Percentiles rank a stretch among this genome's conserved stretches.
Evolutionary conservation across 2,329 filamentous ascomycete genomes (phyloP).

Genomic region (Aphanocladium album): DNA sequence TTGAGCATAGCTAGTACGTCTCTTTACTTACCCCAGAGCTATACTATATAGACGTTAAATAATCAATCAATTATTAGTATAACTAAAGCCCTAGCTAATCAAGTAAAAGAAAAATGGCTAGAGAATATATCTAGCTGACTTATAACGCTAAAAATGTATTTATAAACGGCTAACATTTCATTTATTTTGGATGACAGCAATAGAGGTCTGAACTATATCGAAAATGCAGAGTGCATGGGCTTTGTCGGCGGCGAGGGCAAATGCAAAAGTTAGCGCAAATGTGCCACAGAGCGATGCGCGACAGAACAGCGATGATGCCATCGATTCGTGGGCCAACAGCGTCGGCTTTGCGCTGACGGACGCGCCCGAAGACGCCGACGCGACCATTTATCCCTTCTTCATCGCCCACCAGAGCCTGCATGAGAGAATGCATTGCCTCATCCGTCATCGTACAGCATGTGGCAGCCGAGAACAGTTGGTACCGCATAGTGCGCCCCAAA

Average conservation of each 20-base stretch:
- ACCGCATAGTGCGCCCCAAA: neutral
- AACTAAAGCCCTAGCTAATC: too few relatives aligned
- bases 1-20: neutral
- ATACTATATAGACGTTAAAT: neutral
- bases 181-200: too few relatives aligned
- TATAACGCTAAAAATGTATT: too few relatives aligned
- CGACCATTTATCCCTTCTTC: neutral
- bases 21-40: neutral
- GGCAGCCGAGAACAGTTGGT: neutral
- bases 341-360: neutral
- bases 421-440: neutral
- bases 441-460: neutral
- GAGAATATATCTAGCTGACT: too few relatives aligned
- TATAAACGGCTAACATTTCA: too few relatives aligned
- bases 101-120: too few relatives aligned
- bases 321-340: neutral
- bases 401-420: neutral
- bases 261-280: too few relatives aligned
- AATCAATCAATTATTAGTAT: too few relatives aligned
- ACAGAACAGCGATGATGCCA: neutral
- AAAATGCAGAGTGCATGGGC: too few relatives aligned
- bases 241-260: too few relatives aligned
- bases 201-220: too few relatives aligned
- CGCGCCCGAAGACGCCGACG: neutral
- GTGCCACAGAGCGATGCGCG: neutral